Conservation (phyloP, 2,329 filamentous ascomycete genomes). For the Sphaerostilbella broomeana region DNA sequence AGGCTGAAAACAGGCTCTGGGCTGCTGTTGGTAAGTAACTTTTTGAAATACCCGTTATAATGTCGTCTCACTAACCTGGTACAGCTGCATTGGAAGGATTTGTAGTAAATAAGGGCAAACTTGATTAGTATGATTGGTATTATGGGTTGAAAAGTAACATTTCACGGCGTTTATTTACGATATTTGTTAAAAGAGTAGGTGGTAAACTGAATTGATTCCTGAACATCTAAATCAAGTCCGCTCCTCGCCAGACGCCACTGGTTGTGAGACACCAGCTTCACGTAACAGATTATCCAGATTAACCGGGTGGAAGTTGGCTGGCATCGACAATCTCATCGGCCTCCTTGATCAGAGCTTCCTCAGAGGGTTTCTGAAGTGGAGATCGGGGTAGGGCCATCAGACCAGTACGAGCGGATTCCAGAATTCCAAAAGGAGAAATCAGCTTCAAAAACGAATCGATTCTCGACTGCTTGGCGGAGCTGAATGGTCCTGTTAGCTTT, state of each 20-base stretch:
- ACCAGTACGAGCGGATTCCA: slow-evolving; percentile 92
- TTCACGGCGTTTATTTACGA: slow-evolving; percentile 9
- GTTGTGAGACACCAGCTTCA: slow-evolving; percentile 6
- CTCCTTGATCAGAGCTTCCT: slow-evolving; percentile 69
- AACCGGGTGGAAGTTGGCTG: slow-evolving; percentile 89
- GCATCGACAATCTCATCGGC: slow-evolving; percentile 92
- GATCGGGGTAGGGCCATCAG: slow-evolving; percentile 95
- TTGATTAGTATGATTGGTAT: slow-evolving; percentile 31
- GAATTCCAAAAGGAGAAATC: slow-evolving; percentile 86
- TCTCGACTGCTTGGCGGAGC: slow-evolving; percentile 83
- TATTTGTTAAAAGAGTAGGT: neutral
- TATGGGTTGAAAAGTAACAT: slow-evolving; percentile 1
- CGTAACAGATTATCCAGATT: slow-evolving; percentile 22
- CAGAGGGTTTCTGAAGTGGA: slow-evolving; percentile 68
- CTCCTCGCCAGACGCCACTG: slow-evolving; percentile 16
- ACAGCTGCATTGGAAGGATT: slow-evolving; percentile 75
- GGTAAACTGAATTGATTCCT: slow-evolving; percentile 12
- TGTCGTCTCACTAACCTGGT: slow-evolving; percentile 14
- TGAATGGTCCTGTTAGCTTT: slow-evolving; percentile 31
- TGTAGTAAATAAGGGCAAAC: slow-evolving; percentile 87
- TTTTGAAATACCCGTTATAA: neutral
- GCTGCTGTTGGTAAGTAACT: slow-evolving; percentile 63
- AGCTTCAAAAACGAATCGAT: slow-evolving; percentile 98
- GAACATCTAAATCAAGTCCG: slow-evolving; percentile 12
- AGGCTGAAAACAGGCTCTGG: slow-evolving; percentile 93